Conservation (phyloP, 768 basidiomycete species). For the Boletellus emodensis region DNA sequence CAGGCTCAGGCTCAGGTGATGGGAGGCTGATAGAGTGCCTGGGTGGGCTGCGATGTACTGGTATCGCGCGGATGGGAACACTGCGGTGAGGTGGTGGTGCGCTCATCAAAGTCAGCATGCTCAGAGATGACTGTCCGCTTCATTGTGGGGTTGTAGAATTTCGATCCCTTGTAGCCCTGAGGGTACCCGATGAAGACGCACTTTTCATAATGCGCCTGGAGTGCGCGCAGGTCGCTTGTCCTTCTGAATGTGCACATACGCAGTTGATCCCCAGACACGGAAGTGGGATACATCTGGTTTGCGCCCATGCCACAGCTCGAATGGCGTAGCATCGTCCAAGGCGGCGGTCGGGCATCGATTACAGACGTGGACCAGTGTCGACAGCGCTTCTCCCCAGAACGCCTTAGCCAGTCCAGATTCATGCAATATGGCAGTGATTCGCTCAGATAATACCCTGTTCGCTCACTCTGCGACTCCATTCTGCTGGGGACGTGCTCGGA, state of each 20-base stretch:
- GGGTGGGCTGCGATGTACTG: no score
- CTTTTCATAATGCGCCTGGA: background rate
- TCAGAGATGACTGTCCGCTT: no score
- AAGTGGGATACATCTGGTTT: constrained; percentile 4
- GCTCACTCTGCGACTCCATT: background rate
- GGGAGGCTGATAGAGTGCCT: no score
- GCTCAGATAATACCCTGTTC: background rate
- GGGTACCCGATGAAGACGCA: no score
- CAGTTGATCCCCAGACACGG: constrained; percentile 4
- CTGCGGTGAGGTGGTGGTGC: no score
- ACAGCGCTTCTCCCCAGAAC: background rate
- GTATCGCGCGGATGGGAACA: no score
- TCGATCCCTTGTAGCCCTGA: no score
- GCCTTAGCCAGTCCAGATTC: background rate
- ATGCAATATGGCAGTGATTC: background rate
- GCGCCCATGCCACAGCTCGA: constrained; percentile 4
- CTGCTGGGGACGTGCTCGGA: background rate
- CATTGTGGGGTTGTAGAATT: no score
- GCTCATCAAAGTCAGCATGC: no score
- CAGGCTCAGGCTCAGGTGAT: no score
- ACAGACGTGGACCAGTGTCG: background rate
- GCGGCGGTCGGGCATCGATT: constrained; percentile 1
- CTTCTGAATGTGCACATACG: background rate
- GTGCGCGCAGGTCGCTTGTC: background rate
- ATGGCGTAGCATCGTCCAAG: background rate